These are phyloP conservation scores for Fraxinus latifolia DNA, from an alignment of 305 asterid species.

Conservation along the genomic window DNA sequence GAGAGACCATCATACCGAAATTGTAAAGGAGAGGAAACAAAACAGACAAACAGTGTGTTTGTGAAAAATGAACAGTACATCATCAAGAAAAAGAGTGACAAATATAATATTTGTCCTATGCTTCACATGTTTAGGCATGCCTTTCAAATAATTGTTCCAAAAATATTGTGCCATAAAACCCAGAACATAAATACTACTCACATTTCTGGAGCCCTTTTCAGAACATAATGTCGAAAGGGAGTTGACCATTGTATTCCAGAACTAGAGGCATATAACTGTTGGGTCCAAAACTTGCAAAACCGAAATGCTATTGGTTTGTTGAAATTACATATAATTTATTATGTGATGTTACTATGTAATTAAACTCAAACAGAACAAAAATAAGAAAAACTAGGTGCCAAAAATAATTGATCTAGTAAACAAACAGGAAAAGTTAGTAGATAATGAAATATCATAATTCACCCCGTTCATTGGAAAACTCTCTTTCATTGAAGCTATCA, in stretches of 20 bases:
- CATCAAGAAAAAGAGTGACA: not conserved
- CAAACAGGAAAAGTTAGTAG: not conserved
- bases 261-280: not conserved
- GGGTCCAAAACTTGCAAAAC: not conserved
- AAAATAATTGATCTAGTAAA: not conserved
- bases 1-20: not conserved
- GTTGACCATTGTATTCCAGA: not conserved
- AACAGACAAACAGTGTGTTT: not conserved
- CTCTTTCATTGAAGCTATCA: conserved; percentile 59
- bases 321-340: not conserved
- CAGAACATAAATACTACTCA: not conserved
- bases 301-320: not conserved
- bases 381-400: not conserved
- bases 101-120: not conserved
- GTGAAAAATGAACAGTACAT: not conserved
- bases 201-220: not conserved
- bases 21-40: not conserved
- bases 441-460: conserved; percentile 13
- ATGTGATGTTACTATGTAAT: not conserved
- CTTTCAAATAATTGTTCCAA: not conserved
- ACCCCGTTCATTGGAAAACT: conserved; percentile 66
- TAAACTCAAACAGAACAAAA: not conserved
- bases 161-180: not conserved
- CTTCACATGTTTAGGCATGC: not conserved
- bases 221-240: not conserved